Conservation (phyloP, 2,329 filamentous ascomycete species). For the Microsporum audouinii region DNA sequence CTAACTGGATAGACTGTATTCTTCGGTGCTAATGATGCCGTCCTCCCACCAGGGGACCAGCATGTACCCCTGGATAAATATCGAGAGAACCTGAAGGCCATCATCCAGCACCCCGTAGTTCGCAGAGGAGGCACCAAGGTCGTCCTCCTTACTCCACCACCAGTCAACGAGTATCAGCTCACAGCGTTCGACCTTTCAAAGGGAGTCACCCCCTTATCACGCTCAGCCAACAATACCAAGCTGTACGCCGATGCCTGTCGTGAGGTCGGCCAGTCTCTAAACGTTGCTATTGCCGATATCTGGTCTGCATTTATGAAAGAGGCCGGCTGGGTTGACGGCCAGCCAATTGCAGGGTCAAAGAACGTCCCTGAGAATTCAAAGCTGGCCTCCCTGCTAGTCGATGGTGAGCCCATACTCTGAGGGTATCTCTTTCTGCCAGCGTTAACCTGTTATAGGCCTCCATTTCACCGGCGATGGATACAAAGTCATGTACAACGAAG, state of each 20-base stretch:
- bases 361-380: conserved; percentile 47
- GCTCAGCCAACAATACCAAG: conserved; percentile 51
- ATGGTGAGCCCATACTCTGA: conserved; percentile 37
- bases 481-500: conserved; percentile 42
- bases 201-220: conserved; percentile 36
- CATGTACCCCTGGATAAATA: conserved; percentile 68
- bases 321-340: conserved; percentile 42
- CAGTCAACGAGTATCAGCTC: conserved; percentile 63
- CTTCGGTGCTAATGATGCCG: conserved; percentile 84
- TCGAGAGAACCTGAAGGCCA: conserved; percentile 56
- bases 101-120: conserved; percentile 61
- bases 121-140: conserved; percentile 61
- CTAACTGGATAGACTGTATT: conserved; percentile 51
- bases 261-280: conserved; percentile 44
- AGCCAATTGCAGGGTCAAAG: conserved; percentile 45
- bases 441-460: conserved; percentile 31
- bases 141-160: conserved; percentile 65
- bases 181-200: conserved; percentile 38
- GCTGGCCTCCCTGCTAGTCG: conserved; percentile 42
- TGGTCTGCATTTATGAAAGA: conserved; percentile 66
- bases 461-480: conserved; percentile 50
- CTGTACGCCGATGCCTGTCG: conserved; percentile 56
- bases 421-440: not conserved
- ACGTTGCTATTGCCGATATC: conserved; percentile 61
- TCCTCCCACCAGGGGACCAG: conserved; percentile 56